A percentile compares a stretch with the other conserved stretches of the same genome.
These are phyloP conservation scores for Aegilops longissima DNA, from an alignment of 176 grass and related monocot species.

Conservation along the genomic window DNA sequence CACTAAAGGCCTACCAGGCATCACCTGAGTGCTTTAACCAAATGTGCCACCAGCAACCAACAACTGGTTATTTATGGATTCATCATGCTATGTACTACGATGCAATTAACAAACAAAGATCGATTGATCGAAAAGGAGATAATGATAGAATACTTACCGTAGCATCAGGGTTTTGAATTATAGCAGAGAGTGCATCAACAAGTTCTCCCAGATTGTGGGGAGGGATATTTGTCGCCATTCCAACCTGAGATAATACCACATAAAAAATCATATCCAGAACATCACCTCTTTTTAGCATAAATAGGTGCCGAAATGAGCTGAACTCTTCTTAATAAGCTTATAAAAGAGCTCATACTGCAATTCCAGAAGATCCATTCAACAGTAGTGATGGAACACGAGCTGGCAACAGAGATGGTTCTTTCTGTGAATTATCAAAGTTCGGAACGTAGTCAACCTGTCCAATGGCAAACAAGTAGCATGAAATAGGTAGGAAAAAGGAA, in stretches of 20 bases:
- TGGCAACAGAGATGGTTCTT: constrained; percentile 92
- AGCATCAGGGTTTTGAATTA: constrained; percentile 88
- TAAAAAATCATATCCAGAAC: background rate
- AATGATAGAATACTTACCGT: constrained; percentile 58
- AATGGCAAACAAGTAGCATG: constrained; percentile 30
- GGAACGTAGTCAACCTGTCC: constrained; percentile 80
- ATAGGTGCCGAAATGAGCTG: constrained; percentile 4
- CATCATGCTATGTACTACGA: constrained; percentile 24
- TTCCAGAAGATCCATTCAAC: constrained; percentile 92
- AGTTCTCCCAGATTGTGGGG: constrained; percentile 95
- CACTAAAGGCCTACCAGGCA: background rate
- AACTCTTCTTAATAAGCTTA: constrained; percentile 30
- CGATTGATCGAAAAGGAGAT: background rate
- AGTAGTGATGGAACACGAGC: constrained; percentile 84
- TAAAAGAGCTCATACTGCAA: constrained; percentile 59
- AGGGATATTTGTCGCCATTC: constrained; percentile 99
- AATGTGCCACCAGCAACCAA: background rate
- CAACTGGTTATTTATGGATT: constrained; percentile 14
- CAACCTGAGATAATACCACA: constrained; percentile 59
- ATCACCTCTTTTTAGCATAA: constrained; percentile 9
- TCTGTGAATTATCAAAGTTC: constrained; percentile 97
- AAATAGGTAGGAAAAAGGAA: constrained; percentile 29
- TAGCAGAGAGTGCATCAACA: constrained; percentile 84
- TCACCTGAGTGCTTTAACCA: constrained; percentile 11
- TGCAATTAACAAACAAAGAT: constrained; percentile 14